These are phyloP conservation scores for Sporodiniella umbellata DNA, from an alignment of 371 early-diverging fungal genomes.

Conservation along the genomic window DNA sequence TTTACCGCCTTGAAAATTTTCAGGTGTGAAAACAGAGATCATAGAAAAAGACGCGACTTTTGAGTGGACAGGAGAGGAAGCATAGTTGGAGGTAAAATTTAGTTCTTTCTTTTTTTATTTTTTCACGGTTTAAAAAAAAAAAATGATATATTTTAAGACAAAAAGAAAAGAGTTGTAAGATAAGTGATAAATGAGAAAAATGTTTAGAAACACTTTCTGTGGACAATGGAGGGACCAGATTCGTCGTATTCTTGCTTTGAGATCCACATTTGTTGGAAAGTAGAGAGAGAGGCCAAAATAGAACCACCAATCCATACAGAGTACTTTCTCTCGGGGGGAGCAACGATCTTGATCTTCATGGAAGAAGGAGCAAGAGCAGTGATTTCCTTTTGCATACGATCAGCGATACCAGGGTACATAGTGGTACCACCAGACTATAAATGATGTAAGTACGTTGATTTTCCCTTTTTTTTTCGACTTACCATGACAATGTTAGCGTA, in stretches of 20 bases:
- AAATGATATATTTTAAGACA: slow-evolving; percentile 3
- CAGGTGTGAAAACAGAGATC: too few species aligned
- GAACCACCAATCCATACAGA: slow-evolving; percentile 99
- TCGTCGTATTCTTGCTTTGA: slow-evolving; percentile 98
- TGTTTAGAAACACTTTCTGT: slow-evolving; percentile 97
- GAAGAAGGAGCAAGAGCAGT: slow-evolving; percentile 96
- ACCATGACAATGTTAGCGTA: slow-evolving; percentile 94
- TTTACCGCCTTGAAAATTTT: too few species aligned
- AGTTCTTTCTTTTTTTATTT: background rate
- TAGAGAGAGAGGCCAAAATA: slow-evolving; percentile 98
- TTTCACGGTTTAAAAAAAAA: slow-evolving; percentile 1
- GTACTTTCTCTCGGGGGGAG: slow-evolving; percentile 99
- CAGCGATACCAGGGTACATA: slow-evolving; percentile 97
- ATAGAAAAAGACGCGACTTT: too few species aligned
- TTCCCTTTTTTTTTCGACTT: slow-evolving; percentile 17
- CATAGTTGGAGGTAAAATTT: background rate
- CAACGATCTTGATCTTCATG: slow-evolving; percentile 99
- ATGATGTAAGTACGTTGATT: background rate
- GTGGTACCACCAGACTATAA: slow-evolving; percentile 75
- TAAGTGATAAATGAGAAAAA: background rate
- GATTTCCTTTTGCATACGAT: slow-evolving; percentile 98
- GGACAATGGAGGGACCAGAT: slow-evolving; percentile 96
- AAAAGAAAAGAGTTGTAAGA: background rate
- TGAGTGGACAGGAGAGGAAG: too few species aligned
- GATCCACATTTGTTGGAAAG: slow-evolving; percentile 99